phyloP scores from a whole-genome alignment of 2,329 filamentous ascomycete genomes.

The Dothideomycetes sp. region DNA sequence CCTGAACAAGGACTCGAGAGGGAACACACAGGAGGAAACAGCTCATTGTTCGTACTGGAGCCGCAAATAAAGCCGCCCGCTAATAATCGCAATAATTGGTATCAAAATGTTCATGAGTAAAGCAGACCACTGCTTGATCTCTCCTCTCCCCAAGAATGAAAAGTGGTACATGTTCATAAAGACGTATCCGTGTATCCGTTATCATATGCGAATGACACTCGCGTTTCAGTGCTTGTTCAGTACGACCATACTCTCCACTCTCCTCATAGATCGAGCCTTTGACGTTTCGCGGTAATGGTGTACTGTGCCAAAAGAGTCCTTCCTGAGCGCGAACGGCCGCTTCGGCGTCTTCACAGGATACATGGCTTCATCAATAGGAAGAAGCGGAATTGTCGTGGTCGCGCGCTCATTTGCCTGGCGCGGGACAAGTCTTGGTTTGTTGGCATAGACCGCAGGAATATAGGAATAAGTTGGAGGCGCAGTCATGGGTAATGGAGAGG shows the following conservation, averaged over 20 bases:
- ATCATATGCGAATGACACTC: neutral
- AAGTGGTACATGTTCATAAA: neutral
- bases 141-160: neutral
- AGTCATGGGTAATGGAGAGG: conserved; percentile 1
- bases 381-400: conserved; percentile 1
- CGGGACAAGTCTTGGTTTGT: conserved; percentile 2
- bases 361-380: conserved; percentile 1
- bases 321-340: conserved; percentile 1
- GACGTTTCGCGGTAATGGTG: neutral
- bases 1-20: no score
- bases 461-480: neutral
- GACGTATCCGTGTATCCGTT: neutral
- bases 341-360: neutral
- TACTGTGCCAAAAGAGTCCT: conserved; percentile 5
- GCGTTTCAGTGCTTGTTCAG: neutral
- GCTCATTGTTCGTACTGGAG: no score
- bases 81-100: no score
- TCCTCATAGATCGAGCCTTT: neutral
- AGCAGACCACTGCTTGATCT: no score
- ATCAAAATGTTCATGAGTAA: no score
- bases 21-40: no score
- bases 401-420: neutral
- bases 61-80: no score
- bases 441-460: neutral
- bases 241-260: neutral